Evolutionary conservation across 2,329 filamentous ascomycete species (phyloP).

Genomic region (Sclerotinia glacialis): DNA sequence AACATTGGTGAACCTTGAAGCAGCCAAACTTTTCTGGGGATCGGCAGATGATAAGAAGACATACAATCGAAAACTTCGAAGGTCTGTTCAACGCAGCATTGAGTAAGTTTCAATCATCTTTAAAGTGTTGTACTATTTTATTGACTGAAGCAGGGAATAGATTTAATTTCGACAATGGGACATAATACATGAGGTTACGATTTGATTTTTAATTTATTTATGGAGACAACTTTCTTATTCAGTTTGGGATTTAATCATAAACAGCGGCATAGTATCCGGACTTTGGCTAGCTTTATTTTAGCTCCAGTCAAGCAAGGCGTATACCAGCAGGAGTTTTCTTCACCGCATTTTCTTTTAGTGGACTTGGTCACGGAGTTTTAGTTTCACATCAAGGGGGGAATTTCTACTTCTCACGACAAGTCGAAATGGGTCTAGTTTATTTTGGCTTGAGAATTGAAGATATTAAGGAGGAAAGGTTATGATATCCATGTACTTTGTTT

Average conservation of each 20-base stretch:
- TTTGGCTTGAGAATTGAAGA: neutral
- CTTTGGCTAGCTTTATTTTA: neutral
- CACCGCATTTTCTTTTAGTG: neutral
- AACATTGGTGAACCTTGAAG: conserved; percentile 81
- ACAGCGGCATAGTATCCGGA: neutral
- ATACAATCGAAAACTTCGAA: conserved; percentile 77
- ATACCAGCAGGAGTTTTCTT: neutral
- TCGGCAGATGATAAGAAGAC: conserved; percentile 72
- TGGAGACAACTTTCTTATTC: neutral
- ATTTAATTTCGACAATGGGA: neutral
- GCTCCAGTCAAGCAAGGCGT: neutral
- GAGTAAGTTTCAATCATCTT: conserved; percentile 45
- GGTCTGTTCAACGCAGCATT: conserved; percentile 69
- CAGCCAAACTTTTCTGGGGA: conserved; percentile 85
- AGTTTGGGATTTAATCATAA: neutral
- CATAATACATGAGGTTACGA: neutral
- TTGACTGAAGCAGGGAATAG: neutral
- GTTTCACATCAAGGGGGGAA: neutral
- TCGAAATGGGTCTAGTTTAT: neutral
- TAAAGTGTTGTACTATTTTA: neutral
- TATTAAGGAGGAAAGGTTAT: neutral
- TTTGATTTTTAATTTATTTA: neutral
- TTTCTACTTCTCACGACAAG: neutral
- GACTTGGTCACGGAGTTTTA: neutral
- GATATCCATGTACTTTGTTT: neutral